Conservation (phyloP, 1,284 basidiomycete genomes). For the Schizophyllum amplum region DNA sequence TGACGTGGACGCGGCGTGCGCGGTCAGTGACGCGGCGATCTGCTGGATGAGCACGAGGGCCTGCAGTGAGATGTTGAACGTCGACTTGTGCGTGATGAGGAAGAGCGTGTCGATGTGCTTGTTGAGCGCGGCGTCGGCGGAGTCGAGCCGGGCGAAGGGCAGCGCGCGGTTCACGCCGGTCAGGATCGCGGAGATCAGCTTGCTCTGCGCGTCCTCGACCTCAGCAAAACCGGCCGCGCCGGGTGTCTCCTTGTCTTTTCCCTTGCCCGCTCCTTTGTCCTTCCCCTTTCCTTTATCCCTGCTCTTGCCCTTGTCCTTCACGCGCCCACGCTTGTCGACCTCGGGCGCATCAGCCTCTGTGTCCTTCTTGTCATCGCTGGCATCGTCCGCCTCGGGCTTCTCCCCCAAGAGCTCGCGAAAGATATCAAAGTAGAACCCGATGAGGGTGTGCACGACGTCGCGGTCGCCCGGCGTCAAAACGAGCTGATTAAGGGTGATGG, state of each 20-base stretch:
- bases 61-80: slow-evolving; percentile 96
- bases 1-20: slow-evolving; percentile 23
- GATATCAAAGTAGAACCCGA: slow-evolving; percentile 93
- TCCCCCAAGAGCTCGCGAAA: slow-evolving; percentile 81
- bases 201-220: slow-evolving; percentile 76
- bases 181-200: slow-evolving; percentile 84
- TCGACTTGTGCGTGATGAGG: slow-evolving; percentile 88
- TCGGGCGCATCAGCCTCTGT: slow-evolving; percentile 25
- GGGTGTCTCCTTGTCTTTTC: slow-evolving; percentile 31
- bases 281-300: slow-evolving; percentile 30
- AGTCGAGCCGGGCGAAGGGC: slow-evolving; percentile 79
- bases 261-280: slow-evolving; percentile 24
- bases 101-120: slow-evolving; percentile 93
- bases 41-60: slow-evolving; percentile 91
- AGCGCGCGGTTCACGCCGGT: slow-evolving; percentile 94
- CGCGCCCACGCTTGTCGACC: slow-evolving; percentile 34
- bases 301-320: slow-evolving; percentile 21
- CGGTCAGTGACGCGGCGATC: slow-evolving; percentile 48
- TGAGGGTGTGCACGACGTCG: slow-evolving; percentile 74
- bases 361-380: slow-evolving; percentile 22
- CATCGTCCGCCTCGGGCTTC: slow-evolving; percentile 22
- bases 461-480: slow-evolving; percentile 69
- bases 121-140: slow-evolving; percentile 28
- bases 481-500: slow-evolving; percentile 93
- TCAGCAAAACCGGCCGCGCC: slow-evolving; percentile 61